Evolutionary conservation across 2,329 filamentous ascomycete genomes (phyloP), one percentile per base, ranked within the genome.

Genomic region (Talaromyces rugulosus): DNA sequence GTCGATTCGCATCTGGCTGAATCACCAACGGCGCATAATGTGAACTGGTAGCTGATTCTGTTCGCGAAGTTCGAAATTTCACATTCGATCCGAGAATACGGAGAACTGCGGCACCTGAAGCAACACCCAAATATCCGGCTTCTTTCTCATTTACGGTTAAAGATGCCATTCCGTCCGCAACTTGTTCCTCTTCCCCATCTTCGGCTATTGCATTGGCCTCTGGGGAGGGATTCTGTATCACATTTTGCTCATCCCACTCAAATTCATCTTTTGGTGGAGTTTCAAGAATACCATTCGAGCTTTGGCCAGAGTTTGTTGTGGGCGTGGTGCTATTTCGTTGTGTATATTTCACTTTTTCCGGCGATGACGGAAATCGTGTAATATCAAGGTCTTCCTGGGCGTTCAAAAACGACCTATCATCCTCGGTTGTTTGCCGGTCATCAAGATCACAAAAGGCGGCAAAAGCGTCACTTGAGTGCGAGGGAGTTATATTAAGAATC

Each of bases 251-350:
- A 1, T 76, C 70, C 66, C 87, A 81, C 66, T 85, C 81, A 66
- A 82, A 86, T 51, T 79, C 81, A 34, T 83, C 74, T 7, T 73
- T 72, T 64, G 74, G 72, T 11, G 74, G 74, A 30, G 75, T 63
- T 51, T 73, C 71, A 79, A 72, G 36, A 56, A 56, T 42, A 30
- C 36, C 14, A 34, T 36, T 56, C 8, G 31, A 56, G 31, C 36
- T 59, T 51, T 60, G n/a, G 61, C 62, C 23, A 42, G 31, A 40
- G 11, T 56, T 42, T 23, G 63, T 54, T 33, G 18, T 28, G 5
- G 28, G 50, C 27, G 50, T 52, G 50, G 8, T 54, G 28, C 28
- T 54, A 12, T 28, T 54, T 12, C 31, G 51, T 18, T 31, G 51
- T 31, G 51, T 27, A 54, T 54, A 30, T 54, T 54, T 54, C 27